Percentiles rank a stretch among this genome's conserved stretches.
Evolutionary conservation across 805 yeast genomes (phyloP).

Genomic region (Candida qinlingensis): DNA sequence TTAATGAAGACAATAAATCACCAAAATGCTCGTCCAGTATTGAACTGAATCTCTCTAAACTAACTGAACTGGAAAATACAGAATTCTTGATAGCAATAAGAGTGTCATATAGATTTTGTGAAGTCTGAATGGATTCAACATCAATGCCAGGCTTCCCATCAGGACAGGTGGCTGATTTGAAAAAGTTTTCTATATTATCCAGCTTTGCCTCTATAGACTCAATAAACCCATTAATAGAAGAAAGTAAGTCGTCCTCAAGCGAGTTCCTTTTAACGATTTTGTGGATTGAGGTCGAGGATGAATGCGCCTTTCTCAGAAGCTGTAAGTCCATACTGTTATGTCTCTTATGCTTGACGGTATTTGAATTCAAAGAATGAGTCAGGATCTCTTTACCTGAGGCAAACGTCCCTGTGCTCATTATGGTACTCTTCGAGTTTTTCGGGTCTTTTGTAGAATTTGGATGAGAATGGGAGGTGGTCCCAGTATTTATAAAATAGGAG

Average conservation of each 20-base stretch:
- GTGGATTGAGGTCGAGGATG: constrained; percentile 21
- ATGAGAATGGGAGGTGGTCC: no score
- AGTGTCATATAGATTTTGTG: constrained; percentile 24
- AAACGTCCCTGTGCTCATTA: no score
- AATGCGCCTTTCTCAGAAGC: constrained; percentile 20
- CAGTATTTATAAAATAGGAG: no score
- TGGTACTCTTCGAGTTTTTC: no score
- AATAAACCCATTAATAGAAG: constrained; percentile 21
- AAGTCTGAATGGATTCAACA: constrained; percentile 16
- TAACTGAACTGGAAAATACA: constrained; percentile 17
- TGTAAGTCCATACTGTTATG: constrained; percentile 19
- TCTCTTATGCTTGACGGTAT: constrained; percentile 10
- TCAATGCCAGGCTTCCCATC: constrained; percentile 3
- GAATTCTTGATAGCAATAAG: constrained; percentile 23
- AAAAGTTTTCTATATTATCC: constrained; percentile 21
- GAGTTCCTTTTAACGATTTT: constrained; percentile 22
- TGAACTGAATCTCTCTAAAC: constrained; percentile 19
- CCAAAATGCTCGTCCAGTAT: constrained; percentile 25
- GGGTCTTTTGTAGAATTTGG: no score
- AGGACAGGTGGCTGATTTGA: constrained; percentile 6
- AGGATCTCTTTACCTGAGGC: no score
- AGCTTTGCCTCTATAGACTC: constrained; percentile 23
- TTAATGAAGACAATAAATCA: constrained; percentile 19
- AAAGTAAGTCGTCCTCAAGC: constrained; percentile 18
- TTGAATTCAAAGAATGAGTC: no score